These are phyloP conservation scores for Malassezia sp. DNA, from an alignment of 1,284 basidiomycete genomes.

Conservation along the genomic window DNA sequence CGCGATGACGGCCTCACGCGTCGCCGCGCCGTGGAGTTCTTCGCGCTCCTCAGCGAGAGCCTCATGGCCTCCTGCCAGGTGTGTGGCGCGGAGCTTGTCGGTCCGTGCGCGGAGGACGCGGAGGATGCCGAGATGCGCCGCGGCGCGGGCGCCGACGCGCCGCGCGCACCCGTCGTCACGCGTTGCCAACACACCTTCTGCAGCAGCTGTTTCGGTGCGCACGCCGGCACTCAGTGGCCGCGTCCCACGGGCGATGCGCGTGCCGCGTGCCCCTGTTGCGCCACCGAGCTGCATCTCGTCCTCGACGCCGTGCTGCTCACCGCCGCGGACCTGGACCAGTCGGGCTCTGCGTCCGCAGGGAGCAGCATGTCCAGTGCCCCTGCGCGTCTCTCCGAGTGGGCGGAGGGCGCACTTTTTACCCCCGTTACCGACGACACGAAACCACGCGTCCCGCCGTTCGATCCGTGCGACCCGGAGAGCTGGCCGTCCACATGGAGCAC, in stretches of 20 bases:
- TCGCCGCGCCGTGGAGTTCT: slow-evolving; percentile 64
- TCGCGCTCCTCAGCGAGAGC: slow-evolving; percentile 68
- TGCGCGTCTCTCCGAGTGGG: slow-evolving; percentile 17
- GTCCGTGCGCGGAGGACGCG: slow-evolving; percentile 13
- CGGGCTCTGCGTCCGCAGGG: not conserved
- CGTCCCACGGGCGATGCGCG: slow-evolving; percentile 15
- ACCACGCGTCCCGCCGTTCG: not conserved
- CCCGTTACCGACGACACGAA: not conserved
- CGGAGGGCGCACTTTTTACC: not conserved
- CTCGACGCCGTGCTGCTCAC: slow-evolving; percentile 28
- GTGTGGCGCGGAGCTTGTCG: slow-evolving; percentile 64
- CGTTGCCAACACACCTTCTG: slow-evolving; percentile 81
- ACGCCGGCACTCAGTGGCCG: slow-evolving; percentile 21
- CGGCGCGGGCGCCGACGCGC: slow-evolving; percentile 51
- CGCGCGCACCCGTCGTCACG: slow-evolving; percentile 57
- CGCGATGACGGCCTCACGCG: slow-evolving; percentile 67
- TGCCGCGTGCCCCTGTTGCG: slow-evolving; percentile 60
- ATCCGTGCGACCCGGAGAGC: slow-evolving; percentile 5
- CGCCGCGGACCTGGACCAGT: slow-evolving; percentile 13
- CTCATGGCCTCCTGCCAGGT: slow-evolving; percentile 76
- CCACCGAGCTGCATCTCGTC: slow-evolving; percentile 34
- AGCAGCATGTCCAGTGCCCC: slow-evolving; percentile 2
- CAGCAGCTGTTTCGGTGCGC: slow-evolving; percentile 45
- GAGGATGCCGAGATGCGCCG: slow-evolving; percentile 49
- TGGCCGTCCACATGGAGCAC: slow-evolving; percentile 20